A percentile compares a stretch with the other conserved stretches of the same genome.
Evolutionary conservation across 257 asterid genomes (phyloP).

Genomic region (Jacaranda copaia): DNA sequence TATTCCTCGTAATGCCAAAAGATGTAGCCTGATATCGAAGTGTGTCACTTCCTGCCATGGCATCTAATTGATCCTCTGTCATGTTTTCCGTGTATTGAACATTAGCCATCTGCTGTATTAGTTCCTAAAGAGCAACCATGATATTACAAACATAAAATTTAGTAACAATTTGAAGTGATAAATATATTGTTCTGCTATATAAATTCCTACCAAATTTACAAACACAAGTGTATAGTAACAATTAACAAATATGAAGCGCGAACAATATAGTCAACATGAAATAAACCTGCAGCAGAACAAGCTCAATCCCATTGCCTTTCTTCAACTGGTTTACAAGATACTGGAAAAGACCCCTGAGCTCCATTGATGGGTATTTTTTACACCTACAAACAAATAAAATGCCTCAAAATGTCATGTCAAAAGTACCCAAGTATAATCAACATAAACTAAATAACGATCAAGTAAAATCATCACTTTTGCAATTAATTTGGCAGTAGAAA

Average conservation of each 20-base stretch:
- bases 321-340: slow-evolving; percentile 97
- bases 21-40: slow-evolving; percentile 99
- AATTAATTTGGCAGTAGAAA: slow-evolving; percentile 6
- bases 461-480: slow-evolving; percentile 19
- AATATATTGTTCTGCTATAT: slow-evolving; percentile 67
- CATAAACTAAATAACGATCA: slow-evolving; percentile 30
- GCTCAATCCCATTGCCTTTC: slow-evolving; percentile 97
- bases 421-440: slow-evolving; percentile 31
- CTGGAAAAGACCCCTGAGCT: slow-evolving; percentile 98
- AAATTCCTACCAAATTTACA: slow-evolving; percentile 53
- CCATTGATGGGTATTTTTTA: slow-evolving; percentile 99
- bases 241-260: slow-evolving; percentile 14
- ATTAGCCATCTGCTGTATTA: slow-evolving; percentile 98
- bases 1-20: slow-evolving; percentile 87
- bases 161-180: slow-evolving; percentile 35
- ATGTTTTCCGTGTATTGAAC: slow-evolving; percentile 98
- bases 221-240: slow-evolving; percentile 25
- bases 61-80: slow-evolving; percentile 99
- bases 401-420: slow-evolving; percentile 31
- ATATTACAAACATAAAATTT: slow-evolving; percentile 30
- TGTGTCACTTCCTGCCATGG: slow-evolving; percentile 99
- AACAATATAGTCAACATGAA: slow-evolving; percentile 14
- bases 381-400: slow-evolving; percentile 63
- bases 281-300: slow-evolving; percentile 87
- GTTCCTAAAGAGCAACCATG: slow-evolving; percentile 71